These are phyloP conservation scores for Candida namnaoensis DNA, from an alignment of 805 yeast species.

Conservation along the genomic window DNA sequence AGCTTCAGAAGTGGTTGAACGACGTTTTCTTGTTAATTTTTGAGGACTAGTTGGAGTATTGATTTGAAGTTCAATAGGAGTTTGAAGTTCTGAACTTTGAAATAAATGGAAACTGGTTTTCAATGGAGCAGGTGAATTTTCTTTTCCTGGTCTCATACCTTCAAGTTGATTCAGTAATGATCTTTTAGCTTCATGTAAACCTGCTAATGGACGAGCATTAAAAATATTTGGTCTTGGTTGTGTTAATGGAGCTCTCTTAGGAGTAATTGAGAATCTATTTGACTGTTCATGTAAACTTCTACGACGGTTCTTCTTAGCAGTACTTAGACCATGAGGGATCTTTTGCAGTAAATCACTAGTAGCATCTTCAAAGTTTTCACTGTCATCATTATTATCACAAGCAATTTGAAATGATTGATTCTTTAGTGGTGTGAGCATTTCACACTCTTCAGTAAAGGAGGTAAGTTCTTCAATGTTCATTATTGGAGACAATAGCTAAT, in stretches of 20 bases:
- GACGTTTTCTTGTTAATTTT: constrained; percentile 10
- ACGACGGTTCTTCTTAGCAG: constrained; percentile 20
- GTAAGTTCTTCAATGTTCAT: constrained; percentile 7
- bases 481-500: too few relatives aligned
- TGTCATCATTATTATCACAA: constrained; percentile 9
- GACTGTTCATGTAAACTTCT: constrained; percentile 11
- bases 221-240: constrained; percentile 21
- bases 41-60: constrained; percentile 1
- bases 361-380: constrained; percentile 4
- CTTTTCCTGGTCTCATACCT: constrained; percentile 1
- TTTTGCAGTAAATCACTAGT: constrained; percentile 14
- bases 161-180: constrained; percentile 6
- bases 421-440: constrained; percentile 15
- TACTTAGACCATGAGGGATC: constrained; percentile 38
- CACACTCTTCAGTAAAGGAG: constrained; percentile 6
- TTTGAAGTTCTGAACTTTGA: neutral
- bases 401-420: constrained; percentile 8
- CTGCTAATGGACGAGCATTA: constrained; percentile 13
- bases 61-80: neutral
- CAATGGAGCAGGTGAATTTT: neutral
- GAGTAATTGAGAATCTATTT: constrained; percentile 6
- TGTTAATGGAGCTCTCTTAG: constrained; percentile 20
- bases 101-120: too few relatives aligned
- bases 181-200: constrained; percentile 12
- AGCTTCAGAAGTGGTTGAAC: constrained; percentile 16